Evolutionary conservation across 78 protist genomes (phyloP).

Genomic region (Polysphondylium violaceum): DNA sequence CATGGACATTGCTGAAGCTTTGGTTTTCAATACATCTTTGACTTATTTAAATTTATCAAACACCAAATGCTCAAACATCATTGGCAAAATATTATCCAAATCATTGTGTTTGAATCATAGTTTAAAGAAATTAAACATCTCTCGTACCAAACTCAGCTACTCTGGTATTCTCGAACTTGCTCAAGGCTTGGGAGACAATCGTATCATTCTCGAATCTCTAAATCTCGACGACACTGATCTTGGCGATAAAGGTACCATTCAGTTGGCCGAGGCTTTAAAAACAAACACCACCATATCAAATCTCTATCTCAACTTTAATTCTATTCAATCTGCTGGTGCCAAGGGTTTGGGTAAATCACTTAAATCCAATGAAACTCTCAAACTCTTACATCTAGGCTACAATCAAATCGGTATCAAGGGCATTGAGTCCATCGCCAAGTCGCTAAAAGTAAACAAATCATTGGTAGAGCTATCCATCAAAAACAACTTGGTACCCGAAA

Average conservation of each 20-base stretch:
- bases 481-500: constrained; percentile 51
- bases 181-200: constrained; percentile 9
- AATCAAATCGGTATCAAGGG: constrained; percentile 58
- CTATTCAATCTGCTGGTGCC: constrained; percentile 31
- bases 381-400: constrained; percentile 46
- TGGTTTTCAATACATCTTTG: constrained; percentile 3
- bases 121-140: constrained; percentile 3
- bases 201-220: constrained; percentile 11
- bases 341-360: constrained; percentile 39
- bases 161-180: constrained; percentile 46
- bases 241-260: constrained; percentile 44
- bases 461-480: constrained; percentile 34
- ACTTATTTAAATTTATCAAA: constrained; percentile 29
- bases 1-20: constrained; percentile 38
- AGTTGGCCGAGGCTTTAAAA: constrained; percentile 29
- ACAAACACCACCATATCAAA: constrained; percentile 1
- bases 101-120: neutral
- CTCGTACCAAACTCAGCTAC: constrained; percentile 36
- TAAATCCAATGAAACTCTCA: constrained; percentile 10
- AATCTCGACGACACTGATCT: constrained; percentile 49
- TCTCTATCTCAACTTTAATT: constrained; percentile 46
- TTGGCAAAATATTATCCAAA: constrained; percentile 58
- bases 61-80: constrained; percentile 54
- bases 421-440: constrained; percentile 12
- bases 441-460: constrained; percentile 24